Percentiles rank a stretch among this genome's conserved stretches.
These are phyloP conservation scores for Clitopilus hobsonii DNA, from an alignment of 768 basidiomycete species.

Conservation along the genomic window DNA sequence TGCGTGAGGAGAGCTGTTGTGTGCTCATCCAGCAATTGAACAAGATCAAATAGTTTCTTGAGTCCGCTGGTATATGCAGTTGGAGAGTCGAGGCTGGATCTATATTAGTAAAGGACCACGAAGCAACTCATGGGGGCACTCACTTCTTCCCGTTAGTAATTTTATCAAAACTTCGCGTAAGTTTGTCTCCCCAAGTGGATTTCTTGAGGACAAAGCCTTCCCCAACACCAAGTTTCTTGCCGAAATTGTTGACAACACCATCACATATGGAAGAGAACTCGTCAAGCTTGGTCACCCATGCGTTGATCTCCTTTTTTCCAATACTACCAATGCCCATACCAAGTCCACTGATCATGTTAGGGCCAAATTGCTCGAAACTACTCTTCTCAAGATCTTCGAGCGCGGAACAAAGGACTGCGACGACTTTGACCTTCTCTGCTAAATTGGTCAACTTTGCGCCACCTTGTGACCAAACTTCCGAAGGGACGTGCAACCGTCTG, in stretches of 20 bases:
- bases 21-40: conserved; percentile 85
- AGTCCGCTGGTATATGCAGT: conserved; percentile 77
- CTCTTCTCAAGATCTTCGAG: conserved; percentile 72
- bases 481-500: conserved; percentile 79
- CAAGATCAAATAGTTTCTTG: conserved; percentile 64
- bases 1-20: conserved; percentile 65
- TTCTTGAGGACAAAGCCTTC: conserved; percentile 86
- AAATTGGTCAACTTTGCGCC: conserved; percentile 81
- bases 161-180: conserved; percentile 75
- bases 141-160: conserved; percentile 89
- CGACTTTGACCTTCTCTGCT: conserved; percentile 81
- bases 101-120: conserved; percentile 3
- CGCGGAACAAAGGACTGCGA: conserved; percentile 73
- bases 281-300: conserved; percentile 74
- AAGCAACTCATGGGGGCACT: conserved; percentile 17
- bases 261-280: conserved; percentile 80
- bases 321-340: conserved; percentile 73
- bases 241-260: conserved; percentile 73
- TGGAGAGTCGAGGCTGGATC: conserved; percentile 78
- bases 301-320: conserved; percentile 72
- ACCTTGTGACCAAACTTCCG: conserved; percentile 88
- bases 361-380: conserved; percentile 73
- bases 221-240: conserved; percentile 84
- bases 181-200: conserved; percentile 70
- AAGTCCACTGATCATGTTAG: conserved; percentile 71